Evolutionary conservation across 1,139 yeast species (phyloP), one percentile per base, ranked within the genome.

Genomic region (Arxiozyma telluris): DNA sequence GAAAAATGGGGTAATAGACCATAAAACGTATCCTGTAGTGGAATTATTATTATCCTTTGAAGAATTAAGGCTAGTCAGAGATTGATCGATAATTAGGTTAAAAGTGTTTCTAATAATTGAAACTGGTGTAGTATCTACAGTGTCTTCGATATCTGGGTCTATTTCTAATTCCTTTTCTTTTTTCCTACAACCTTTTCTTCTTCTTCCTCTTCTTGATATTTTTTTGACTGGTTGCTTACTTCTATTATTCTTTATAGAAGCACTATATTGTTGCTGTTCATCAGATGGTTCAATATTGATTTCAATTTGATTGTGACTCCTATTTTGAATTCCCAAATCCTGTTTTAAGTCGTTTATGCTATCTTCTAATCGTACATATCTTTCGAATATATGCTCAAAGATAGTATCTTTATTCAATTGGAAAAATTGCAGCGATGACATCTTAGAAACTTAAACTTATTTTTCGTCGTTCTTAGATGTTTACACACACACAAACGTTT

Each of bases 21-120:
- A 68, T 15, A 68, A 55, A 5, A 68, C 71, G 52, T 62, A 68
- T 4, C 72, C 72, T 2, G 72, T 68, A 2, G 72, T 68, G 12
- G 72, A 68, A 50, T 68, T 68, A 23, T 60, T 60, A 50, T 68
- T 68, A 46, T 61, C 65, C 15, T 50, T 55, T 3, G 61, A 59
- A 1, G 72, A 68, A 47, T 58, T 58, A 17, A 68, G 54, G 25
- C 66, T 60, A 0, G 69, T 57, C 17, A 68, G 45, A 0, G 65
- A 61, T 54, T 68, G 71, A 39, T 60, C 58, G 9, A 68, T 38
- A 6, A 47, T 54, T 17, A 66, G 54, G 21, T 57, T 53, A 49
- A 58, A 64, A 11, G 50, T 34, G 17, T 51, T 39, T 17, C 11
- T n/a, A 38, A 50, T 23, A 4, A 27, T 34, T 9, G 42, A 27